Evolutionary conservation across 176 grass and related monocot species (phyloP), one percentile per base, ranked within the genome.

Genomic region (Carex kokanica): DNA sequence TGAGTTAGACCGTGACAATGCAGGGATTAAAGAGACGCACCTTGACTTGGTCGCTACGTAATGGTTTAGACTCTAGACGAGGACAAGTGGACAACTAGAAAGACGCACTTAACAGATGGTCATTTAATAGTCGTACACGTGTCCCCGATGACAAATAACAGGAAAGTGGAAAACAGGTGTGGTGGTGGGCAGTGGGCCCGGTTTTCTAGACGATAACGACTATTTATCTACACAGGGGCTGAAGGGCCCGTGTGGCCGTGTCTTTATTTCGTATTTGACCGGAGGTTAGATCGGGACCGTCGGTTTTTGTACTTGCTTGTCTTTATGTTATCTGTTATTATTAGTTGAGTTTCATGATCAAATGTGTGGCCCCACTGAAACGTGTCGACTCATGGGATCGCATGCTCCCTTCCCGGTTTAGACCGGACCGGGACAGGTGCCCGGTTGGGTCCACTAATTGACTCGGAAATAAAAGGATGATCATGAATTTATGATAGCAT

Each of bases 31-130:
- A 59, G 55, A 11, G 27, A 38, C 31, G 17, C n/a, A 45, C 17
- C 60, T 82, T 53, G 60, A 82, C 80, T 82, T 82, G 20, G 60
- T 34, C 12, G 80, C 41, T 53, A 82, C 40, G 80, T 55, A 29
- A 25, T 16, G 13, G 7, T 15, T 5, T 9, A 16, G 11, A 14
- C 27, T 15, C 11, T 9, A 16, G 11, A 14, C 27, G 3, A 32
- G 8, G 60, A 43, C 17, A 1, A 13, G 9, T 38, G 36, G 78
- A 80, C 78, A 81, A 21, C 59, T 63, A 60, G 58, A 65, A 66
- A 65, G 41, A 51, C 0, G 11, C 40, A 82, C 11, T 16, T 40
- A 41, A 43, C 78, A 80, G 57, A 18, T 60, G 78, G 55, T 16
- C 0, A 52, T 11, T 8, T n/a, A 20, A 82, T 16, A 66, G 11